Base-by-base conservation (phyloP, 164 flowering plant genomes). In the Dillenia suffruticosa region DNA sequence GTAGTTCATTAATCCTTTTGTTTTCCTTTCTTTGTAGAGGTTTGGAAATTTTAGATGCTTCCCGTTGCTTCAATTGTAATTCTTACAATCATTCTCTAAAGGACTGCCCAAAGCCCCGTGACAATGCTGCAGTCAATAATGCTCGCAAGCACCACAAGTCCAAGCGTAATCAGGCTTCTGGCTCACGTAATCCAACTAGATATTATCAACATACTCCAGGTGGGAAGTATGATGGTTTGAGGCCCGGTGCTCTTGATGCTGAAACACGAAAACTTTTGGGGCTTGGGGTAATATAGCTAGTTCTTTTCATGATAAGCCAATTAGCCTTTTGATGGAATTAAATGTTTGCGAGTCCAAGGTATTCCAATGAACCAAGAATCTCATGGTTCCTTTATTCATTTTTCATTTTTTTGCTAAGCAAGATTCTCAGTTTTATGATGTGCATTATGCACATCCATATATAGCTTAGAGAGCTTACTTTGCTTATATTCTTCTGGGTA, bases 61-160 rank as follows among this genome's bases (percentile, higher is more conserved):
- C 88, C 54, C 93, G 99, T 22, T 95, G 97, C 71, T 95, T 95
- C 77, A 95, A 95, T 66, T 95, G 99, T 74, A 80, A 87, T 70
- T 85, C 97, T 11, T 95, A 92, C 62, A 89, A 62, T 73, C 99
- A 95, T 81, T 71, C 99, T n/a, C 51, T 95, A 67, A 95, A 80
- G 76, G 94, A 89, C 50, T 95, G 99, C 65, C 83, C 86, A 57
- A 91, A 84, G 77, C 99, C 97, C 57, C 96, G 92, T 65, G 87
- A 95, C 54, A 84, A 77, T 70, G 84, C 26, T 76, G 96, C 96
- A 56, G 90, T 95, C 53, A 89, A 74, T 72, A 85, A 70, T 83
- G 96, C 99, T 52, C 85, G 97, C 44, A 83, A 83, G 58, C 80
- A 82, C 46, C 96, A 72, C 63, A 84, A 73, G 59, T 71, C 82